Percentiles rank a stretch among this genome's conserved stretches.
phyloP scores from a whole-genome alignment of 2,329 filamentous ascomycete species.

The Cytospora mali region DNA sequence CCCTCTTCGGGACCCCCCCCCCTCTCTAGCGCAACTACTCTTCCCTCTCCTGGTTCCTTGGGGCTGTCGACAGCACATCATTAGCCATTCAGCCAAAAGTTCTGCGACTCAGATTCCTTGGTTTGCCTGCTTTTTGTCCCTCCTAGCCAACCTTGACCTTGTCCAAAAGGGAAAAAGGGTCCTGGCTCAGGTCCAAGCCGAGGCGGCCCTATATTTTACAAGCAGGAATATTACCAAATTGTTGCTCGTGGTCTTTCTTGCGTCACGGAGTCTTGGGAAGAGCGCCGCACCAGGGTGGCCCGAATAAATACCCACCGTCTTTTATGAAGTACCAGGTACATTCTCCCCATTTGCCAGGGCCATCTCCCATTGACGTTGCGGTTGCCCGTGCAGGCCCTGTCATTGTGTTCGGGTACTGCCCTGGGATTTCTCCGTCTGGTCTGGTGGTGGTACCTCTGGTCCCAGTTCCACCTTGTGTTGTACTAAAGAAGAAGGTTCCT shows the following conservation, averaged over 20 bases:
- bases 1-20: too few relatives aligned
- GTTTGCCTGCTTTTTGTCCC: constrained; percentile 40
- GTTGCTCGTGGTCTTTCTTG: constrained; percentile 41
- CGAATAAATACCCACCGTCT: constrained; percentile 43
- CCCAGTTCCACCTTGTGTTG: constrained; percentile 53
- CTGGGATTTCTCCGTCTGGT: constrained; percentile 51
- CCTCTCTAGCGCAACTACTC: constrained; percentile 5
- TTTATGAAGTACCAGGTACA: constrained; percentile 45
- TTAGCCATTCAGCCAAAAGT: constrained; percentile 54
- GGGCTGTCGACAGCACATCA: constrained; percentile 45
- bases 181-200: constrained; percentile 40
- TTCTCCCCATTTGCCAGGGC: constrained; percentile 29
- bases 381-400: constrained; percentile 46
- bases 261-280: constrained; percentile 40
- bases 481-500: constrained; percentile 46
- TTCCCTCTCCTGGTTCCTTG: constrained; percentile 39
- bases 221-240: constrained; percentile 30
- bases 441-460: constrained; percentile 47
- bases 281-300: constrained; percentile 37
- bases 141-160: constrained; percentile 35
- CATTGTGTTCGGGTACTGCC: constrained; percentile 46
- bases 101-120: constrained; percentile 42
- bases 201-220: constrained; percentile 22
- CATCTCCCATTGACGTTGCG: constrained; percentile 34
- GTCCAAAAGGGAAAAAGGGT: constrained; percentile 6